Conservation (phyloP, 2,329 filamentous ascomycete genomes). For the Pseudogymnoascus sp. region DNA sequence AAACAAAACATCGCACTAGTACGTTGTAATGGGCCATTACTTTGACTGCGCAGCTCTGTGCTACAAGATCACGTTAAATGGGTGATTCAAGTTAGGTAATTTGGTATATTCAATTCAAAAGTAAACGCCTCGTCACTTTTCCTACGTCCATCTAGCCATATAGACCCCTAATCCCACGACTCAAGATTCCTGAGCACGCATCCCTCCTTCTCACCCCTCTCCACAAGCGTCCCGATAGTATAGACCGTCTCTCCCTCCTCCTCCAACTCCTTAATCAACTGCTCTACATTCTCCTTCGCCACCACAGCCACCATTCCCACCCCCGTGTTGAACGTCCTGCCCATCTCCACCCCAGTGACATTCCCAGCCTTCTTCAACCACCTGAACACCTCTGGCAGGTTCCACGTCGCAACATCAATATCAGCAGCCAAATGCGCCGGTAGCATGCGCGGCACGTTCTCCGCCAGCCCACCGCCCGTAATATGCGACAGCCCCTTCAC, state of each 20-base stretch:
- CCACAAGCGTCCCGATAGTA: constrained; percentile 62
- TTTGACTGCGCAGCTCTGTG: neutral
- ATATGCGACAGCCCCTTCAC: constrained; percentile 95
- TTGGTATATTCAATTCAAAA: constrained; percentile 6
- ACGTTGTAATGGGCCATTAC: neutral
- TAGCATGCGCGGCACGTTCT: constrained; percentile 93
- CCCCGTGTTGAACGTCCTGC: constrained; percentile 87
- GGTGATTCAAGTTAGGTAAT: neutral
- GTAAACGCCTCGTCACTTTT: constrained; percentile 6
- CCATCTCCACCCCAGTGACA: constrained; percentile 72
- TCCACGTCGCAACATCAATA: constrained; percentile 70
- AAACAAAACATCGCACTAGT: neutral
- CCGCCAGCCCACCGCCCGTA: constrained; percentile 83
- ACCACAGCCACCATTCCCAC: constrained; percentile 91
- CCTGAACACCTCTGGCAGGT: constrained; percentile 67
- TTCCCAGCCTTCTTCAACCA: constrained; percentile 74
- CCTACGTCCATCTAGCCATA: neutral
- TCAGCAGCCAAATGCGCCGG: constrained; percentile 69
- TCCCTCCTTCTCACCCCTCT: constrained; percentile 45
- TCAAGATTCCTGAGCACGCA: constrained; percentile 54
- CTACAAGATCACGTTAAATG: neutral
- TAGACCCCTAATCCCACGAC: constrained; percentile 22
- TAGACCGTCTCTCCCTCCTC: constrained; percentile 68
- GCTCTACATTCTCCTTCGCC: constrained; percentile 51
- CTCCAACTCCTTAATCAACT: constrained; percentile 52